Percentiles rank a stretch among this genome's conserved stretches.
phyloP scores from a whole-genome alignment of 108 stramenopile genomes.

The Nannochloropsis gaditana region DNA sequence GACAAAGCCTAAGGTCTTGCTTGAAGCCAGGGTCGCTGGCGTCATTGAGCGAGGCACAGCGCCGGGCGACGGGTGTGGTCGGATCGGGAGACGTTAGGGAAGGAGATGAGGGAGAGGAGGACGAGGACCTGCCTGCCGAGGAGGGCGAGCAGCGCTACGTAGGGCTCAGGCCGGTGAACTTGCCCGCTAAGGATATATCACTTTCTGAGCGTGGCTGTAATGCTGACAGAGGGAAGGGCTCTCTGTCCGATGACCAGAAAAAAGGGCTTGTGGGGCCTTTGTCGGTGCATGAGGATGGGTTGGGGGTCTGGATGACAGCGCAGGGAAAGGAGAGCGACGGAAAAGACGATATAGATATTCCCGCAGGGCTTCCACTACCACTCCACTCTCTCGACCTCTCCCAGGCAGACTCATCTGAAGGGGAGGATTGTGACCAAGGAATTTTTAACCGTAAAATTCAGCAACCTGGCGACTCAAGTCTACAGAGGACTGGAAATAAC shows the following conservation, averaged over 20 bases:
- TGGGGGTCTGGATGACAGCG: not conserved
- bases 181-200: not conserved
- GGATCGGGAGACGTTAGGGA: not conserved
- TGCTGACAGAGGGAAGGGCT: not conserved
- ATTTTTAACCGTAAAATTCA: not conserved
- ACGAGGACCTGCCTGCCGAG: not conserved
- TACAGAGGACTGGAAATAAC: no score
- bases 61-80: not conserved
- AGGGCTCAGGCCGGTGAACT: not conserved
- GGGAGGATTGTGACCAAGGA: not conserved
- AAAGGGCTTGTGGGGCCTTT: not conserved
- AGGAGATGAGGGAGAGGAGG: not conserved
- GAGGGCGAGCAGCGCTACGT: not conserved
- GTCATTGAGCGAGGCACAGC: conserved; percentile 1
- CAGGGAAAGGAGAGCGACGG: not conserved
- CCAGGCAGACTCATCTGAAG: not conserved
- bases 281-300: not conserved
- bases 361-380: not conserved
- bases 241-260: not conserved
- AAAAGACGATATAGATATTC: not conserved
- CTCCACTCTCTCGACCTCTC: not conserved
- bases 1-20: not conserved
- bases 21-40: not conserved
- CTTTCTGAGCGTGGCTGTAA: no score
- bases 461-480: no score